Percentiles rank a stretch among this genome's conserved stretches.
Conservation (phyloP, 78 protist genomes). For the Creolimax fragrantissima region DNA sequence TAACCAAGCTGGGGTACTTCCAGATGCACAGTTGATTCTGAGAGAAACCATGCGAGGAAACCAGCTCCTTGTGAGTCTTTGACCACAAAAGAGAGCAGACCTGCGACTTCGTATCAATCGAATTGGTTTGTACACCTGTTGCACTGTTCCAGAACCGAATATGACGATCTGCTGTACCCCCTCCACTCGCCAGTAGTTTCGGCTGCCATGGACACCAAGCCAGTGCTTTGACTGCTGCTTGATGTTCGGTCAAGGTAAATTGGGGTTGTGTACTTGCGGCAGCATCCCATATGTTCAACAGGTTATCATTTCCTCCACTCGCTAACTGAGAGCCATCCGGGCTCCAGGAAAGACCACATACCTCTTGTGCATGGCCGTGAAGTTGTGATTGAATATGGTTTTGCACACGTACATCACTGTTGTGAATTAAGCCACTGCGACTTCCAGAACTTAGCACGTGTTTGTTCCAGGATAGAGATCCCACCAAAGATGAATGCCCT, state of each 20-base stretch:
- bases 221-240: conserved; percentile 87
- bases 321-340: conserved; percentile 92
- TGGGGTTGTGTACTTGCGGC: background rate
- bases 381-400: conserved; percentile 51
- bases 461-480: conserved; percentile 95
- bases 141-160: conserved; percentile 95
- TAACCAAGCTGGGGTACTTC: conserved; percentile 93
- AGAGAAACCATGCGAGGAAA: conserved; percentile 95
- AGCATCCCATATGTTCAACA: conserved; percentile 85
- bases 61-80: conserved; percentile 76
- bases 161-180: conserved; percentile 96
- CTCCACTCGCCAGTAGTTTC: conserved; percentile 95
- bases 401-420: conserved; percentile 88
- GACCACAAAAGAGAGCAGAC: conserved; percentile 94
- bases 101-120: conserved; percentile 86
- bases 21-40: conserved; percentile 95
- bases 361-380: conserved; percentile 63
- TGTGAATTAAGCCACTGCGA: conserved; percentile 67
- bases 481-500: conserved; percentile 92
- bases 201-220: conserved; percentile 96
- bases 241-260: conserved; percentile 28
- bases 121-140: conserved; percentile 70
- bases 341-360: conserved; percentile 96
- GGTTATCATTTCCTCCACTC: conserved; percentile 98
- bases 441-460: conserved; percentile 82